Conservation (phyloP, 441 rosid species). For the Manihot esculenta region DNA sequence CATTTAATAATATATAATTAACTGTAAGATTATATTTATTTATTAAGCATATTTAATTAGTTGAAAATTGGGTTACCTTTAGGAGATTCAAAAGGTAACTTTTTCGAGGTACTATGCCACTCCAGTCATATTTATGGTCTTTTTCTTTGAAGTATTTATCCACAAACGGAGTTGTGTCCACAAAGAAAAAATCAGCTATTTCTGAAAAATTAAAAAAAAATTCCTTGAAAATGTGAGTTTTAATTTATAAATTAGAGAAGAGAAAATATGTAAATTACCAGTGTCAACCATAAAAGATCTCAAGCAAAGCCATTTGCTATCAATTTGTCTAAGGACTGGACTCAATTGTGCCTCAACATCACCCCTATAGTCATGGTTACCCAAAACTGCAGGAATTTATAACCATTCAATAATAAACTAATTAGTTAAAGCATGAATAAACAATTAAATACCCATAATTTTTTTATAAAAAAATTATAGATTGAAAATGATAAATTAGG, state of each 20-base stretch:
- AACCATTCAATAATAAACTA: not conserved
- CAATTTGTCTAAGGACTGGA: slow-evolving; percentile 43
- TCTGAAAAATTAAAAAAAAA: slow-evolving; percentile 32
- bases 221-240: not conserved
- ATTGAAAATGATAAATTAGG: too few species aligned
- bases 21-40: too few species aligned
- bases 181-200: slow-evolving; percentile 67
- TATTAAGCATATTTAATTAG: too few species aligned
- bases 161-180: slow-evolving; percentile 85
- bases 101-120: slow-evolving; percentile 47
- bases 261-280: slow-evolving; percentile 32
- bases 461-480: too few species aligned
- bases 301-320: slow-evolving; percentile 68
- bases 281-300: slow-evolving; percentile 66
- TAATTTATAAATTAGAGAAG: not conserved
- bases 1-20: too few species aligned
- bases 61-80: slow-evolving; percentile 25
- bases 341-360: slow-evolving; percentile 70
- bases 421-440: too few species aligned
- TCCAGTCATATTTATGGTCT: slow-evolving; percentile 73
- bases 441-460: too few species aligned
- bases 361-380: slow-evolving; percentile 91
- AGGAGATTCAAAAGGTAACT: slow-evolving; percentile 52
- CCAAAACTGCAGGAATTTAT: slow-evolving; percentile 48
- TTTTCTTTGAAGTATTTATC: slow-evolving; percentile 48